Evolutionary conservation across 305 asterid species (phyloP), one percentile per base, ranked within the genome.

Genomic region (Fraxinus floribunda): DNA sequence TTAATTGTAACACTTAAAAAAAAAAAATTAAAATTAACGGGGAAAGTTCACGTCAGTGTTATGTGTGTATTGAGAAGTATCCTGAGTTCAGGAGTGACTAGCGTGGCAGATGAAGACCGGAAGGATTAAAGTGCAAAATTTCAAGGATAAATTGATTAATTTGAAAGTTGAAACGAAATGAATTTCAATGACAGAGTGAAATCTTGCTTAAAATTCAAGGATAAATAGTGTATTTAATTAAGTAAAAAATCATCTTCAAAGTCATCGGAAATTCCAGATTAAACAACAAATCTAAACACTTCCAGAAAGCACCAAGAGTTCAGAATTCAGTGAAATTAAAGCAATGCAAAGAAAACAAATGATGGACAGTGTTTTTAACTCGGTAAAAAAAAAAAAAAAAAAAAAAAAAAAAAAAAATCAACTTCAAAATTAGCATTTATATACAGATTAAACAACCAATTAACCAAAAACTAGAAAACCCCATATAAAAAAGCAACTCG

Each of bases 271-370:
- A 30, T 70, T 70, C 76, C 22, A 70, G 22, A 70, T 32, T 30
- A 15, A 70, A 32, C 76, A 32, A 70, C 38, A 26, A 30, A 68
- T 24, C 34, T 82, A 60, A 24, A 80, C 73, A 8, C 32, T 9
- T 24, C 34, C 73, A 64, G n/a, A 73, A 64, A 70, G 71, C n/a
- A 82, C 87, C 86, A 88, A 86, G 90, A 89, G 88, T 84, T 84
- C 86, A 22, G 26, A 91, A 87, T 84, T 94, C 88, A 88, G 5
- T 20, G 62, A 76, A 83, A 79, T 55, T 26, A 66, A 71, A 26
- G 26, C 22, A 18, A 13, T 39, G 26, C 41, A 13, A 18, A 64
- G 64, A 76, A 16, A 38, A 34, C 13, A 24, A 70, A 22, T 32
- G 76, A 32, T 16, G 39, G 24, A 16, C 41, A 70, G 76, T 32